Evolutionary conservation across 768 basidiomycete species (phyloP).

Genomic region (Pluteus cervinus): DNA sequence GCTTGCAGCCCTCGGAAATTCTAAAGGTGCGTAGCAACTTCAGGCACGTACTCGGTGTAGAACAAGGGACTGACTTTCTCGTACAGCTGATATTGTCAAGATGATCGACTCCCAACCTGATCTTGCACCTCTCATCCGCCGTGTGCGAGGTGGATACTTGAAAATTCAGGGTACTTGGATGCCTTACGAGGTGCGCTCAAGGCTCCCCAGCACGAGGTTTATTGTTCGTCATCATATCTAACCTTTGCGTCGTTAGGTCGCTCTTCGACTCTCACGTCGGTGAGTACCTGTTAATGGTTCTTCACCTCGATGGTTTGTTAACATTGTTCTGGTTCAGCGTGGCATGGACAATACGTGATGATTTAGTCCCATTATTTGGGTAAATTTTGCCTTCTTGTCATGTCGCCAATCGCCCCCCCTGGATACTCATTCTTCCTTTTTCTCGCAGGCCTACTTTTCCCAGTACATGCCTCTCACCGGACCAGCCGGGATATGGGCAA

Average conservation of each 20-base stretch:
- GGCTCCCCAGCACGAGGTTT: constrained; percentile 1
- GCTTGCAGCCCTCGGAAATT: constrained; percentile 69
- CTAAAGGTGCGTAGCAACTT: constrained; percentile 55
- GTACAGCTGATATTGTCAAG: constrained; percentile 81
- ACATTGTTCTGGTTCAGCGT: constrained; percentile 42
- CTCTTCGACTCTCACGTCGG: constrained; percentile 75
- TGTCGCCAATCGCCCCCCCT: background rate
- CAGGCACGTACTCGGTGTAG: background rate
- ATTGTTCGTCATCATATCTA: constrained; percentile 4
- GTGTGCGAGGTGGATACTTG: constrained; percentile 82
- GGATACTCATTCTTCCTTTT: constrained; percentile 12
- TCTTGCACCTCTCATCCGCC: constrained; percentile 72
- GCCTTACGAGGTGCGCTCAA: constrained; percentile 69
- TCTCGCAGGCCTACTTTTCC: constrained; percentile 72
- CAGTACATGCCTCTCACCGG: constrained; percentile 75
- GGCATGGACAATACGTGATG: constrained; percentile 83
- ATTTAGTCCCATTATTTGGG: constrained; percentile 87
- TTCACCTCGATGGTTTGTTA: constrained; percentile 4
- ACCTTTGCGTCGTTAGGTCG: constrained; percentile 44
- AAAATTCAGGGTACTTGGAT: constrained; percentile 95
- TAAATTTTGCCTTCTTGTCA: constrained; percentile 23
- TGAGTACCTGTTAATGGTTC: constrained; percentile 18
- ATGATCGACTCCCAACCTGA: constrained; percentile 92
- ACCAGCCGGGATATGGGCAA: constrained; percentile 84
- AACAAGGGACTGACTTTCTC: constrained; percentile 6